These are phyloP conservation scores for Clavaria fumosa DNA, from an alignment of 768 basidiomycete species.

Conservation along the genomic window DNA sequence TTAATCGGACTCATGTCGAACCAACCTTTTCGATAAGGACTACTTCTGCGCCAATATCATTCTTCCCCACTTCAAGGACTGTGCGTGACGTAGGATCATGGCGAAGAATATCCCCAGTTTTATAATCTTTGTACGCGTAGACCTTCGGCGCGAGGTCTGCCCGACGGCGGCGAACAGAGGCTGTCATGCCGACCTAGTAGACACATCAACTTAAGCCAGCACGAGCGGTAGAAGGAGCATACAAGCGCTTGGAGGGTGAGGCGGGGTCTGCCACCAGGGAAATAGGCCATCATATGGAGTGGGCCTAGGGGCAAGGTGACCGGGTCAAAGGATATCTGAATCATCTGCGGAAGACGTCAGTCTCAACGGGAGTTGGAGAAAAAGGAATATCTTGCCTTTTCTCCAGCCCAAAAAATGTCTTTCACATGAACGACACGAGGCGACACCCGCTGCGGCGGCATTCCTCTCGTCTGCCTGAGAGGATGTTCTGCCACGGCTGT, in stretches of 20 bases:
- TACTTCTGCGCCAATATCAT: constrained; percentile 18
- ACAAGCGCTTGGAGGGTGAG: constrained; percentile 19
- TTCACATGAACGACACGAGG: constrained; percentile 13
- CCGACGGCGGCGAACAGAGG: constrained; percentile 10
- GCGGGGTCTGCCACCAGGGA: constrained; percentile 15
- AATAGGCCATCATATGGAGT: constrained; percentile 17
- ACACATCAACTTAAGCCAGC: constrained; percentile 1
- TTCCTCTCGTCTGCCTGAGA: constrained; percentile 4
- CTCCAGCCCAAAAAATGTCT: constrained; percentile 17
- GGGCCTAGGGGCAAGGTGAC: constrained; percentile 16
- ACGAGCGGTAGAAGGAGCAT: constrained; percentile 5
- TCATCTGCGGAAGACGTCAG: constrained; percentile 13
- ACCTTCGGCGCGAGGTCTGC: constrained; percentile 15
- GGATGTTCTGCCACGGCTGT: constrained; percentile 12
- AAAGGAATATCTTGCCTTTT: constrained; percentile 13
- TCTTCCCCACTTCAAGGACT: too few relatives aligned
- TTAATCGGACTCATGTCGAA: not conserved
- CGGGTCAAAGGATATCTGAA: constrained; percentile 16
- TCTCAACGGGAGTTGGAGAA: not conserved
- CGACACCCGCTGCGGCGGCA: constrained; percentile 7
- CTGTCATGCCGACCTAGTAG: constrained; percentile 18
- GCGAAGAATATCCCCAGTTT: too few relatives aligned
- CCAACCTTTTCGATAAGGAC: constrained; percentile 19
- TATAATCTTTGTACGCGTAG: constrained; percentile 16
- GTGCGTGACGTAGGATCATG: too few relatives aligned